Percentiles rank a stretch among this genome's conserved stretches.
Evolutionary conservation across 257 asterid genomes (phyloP).

Genomic region (Schizonepeta tenuifolia): DNA sequence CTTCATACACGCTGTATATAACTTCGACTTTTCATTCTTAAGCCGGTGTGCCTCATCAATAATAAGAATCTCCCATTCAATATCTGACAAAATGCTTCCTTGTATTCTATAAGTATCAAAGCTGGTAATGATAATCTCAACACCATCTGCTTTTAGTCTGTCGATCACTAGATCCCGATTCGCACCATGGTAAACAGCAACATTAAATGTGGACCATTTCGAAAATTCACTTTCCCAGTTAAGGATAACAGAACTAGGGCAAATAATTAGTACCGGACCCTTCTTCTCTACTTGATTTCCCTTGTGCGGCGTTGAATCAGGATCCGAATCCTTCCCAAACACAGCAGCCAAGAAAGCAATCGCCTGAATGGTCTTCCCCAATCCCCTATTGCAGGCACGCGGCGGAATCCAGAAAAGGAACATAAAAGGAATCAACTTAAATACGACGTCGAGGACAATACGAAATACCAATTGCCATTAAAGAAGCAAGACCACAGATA

Average conservation of each 20-base stretch:
- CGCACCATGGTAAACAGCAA: conserved; percentile 84
- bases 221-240: conserved; percentile 95
- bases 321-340: conserved; percentile 63
- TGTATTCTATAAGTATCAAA: conserved; percentile 92
- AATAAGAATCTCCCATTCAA: conserved; percentile 83
- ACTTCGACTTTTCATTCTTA: conserved; percentile 92
- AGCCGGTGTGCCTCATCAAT: conserved; percentile 93
- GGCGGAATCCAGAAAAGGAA: conserved; percentile 18
- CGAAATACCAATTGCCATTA: not conserved
- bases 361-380: conserved; percentile 96
- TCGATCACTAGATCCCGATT: conserved; percentile 77
- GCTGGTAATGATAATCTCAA: conserved; percentile 85
- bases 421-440: conserved; percentile 14
- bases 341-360: conserved; percentile 95
- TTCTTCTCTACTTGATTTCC: conserved; percentile 41
- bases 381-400: conserved; percentile 64
- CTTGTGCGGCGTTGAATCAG: conserved; percentile 36
- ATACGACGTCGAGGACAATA: not conserved
- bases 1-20: conserved; percentile 65
- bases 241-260: conserved; percentile 91
- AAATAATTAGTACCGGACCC: conserved; percentile 74
- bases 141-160: conserved; percentile 61
- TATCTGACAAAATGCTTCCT: conserved; percentile 61
- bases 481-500: conserved; percentile 1
- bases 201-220: conserved; percentile 81